These are phyloP conservation scores for Malus fusca DNA, from an alignment of 306 rosid species.

Conservation along the genomic window DNA sequence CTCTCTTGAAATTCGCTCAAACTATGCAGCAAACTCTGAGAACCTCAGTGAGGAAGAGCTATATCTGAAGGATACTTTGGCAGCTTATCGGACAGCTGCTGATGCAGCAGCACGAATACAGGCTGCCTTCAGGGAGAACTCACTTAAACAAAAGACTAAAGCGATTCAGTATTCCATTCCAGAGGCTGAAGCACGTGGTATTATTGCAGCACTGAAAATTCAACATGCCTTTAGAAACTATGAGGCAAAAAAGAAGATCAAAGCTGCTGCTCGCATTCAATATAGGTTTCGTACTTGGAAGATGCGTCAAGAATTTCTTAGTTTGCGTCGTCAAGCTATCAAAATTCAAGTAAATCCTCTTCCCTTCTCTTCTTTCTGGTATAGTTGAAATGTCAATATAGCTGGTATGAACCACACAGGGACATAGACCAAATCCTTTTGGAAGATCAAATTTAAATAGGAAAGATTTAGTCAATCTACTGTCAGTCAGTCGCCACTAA, in stretches of 20 bases:
- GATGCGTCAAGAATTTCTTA: conserved; percentile 66
- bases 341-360: conserved; percentile 68
- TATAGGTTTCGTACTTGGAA: conserved; percentile 81
- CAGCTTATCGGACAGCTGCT: conserved; percentile 84
- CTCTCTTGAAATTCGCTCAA: conserved; percentile 43
- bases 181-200: conserved; percentile 71
- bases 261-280: conserved; percentile 88
- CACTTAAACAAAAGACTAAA: conserved; percentile 48
- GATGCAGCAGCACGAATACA: conserved; percentile 96
- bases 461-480: not conserved
- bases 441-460: not conserved
- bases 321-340: conserved; percentile 66
- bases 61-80: conserved; percentile 59
- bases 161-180: conserved; percentile 45
- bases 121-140: conserved; percentile 69
- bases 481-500: not conserved
- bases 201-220: conserved; percentile 92
- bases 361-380: conserved; percentile 13
- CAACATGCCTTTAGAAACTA: conserved; percentile 82
- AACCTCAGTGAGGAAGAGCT: conserved; percentile 67
- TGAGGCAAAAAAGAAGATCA: conserved; percentile 48
- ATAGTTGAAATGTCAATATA: not conserved
- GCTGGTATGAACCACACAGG: not conserved
- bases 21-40: conserved; percentile 33
- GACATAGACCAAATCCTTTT: not conserved